Percentiles rank a stretch among this genome's conserved stretches.
phyloP scores from a whole-genome alignment of 2,329 filamentous ascomycete genomes.

The Tolypocladium endophyticum region DNA sequence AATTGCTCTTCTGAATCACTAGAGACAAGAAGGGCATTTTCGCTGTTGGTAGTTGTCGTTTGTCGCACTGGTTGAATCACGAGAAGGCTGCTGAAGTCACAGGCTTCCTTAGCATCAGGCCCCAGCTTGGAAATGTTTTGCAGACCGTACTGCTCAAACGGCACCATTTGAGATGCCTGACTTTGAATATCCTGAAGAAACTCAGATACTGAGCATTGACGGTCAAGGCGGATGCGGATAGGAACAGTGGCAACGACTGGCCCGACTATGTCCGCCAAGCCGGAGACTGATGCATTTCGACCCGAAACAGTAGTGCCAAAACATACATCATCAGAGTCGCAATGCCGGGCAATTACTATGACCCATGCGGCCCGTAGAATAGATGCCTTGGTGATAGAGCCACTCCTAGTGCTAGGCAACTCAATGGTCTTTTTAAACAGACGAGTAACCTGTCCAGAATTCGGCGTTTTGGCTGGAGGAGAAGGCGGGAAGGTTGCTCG shows the following conservation, averaged over 20 bases:
- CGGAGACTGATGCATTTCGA: constrained; percentile 13
- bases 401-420: not conserved
- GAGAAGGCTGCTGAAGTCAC: not conserved
- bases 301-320: constrained; percentile 18
- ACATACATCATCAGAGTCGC: constrained; percentile 9
- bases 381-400: constrained; percentile 8
- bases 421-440: not conserved
- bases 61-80: not conserved
- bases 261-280: constrained; percentile 15
- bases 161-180: constrained; percentile 1
- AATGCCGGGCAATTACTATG: constrained; percentile 10
- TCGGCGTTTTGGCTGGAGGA: not conserved
- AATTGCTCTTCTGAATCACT: not conserved
- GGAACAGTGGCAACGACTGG: constrained; percentile 20
- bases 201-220: constrained; percentile 2
- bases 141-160: constrained; percentile 11
- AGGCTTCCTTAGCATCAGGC: constrained; percentile 4
- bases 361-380: constrained; percentile 15
- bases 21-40: not conserved
- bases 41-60: not conserved
- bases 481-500: not conserved
- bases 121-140: constrained; percentile 9
- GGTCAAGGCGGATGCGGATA: constrained; percentile 8
- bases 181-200: constrained; percentile 7
- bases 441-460: not conserved